Conservation (phyloP, 495 filamentous ascomycete genomes). For the Xeromyces bisporus region DNA sequence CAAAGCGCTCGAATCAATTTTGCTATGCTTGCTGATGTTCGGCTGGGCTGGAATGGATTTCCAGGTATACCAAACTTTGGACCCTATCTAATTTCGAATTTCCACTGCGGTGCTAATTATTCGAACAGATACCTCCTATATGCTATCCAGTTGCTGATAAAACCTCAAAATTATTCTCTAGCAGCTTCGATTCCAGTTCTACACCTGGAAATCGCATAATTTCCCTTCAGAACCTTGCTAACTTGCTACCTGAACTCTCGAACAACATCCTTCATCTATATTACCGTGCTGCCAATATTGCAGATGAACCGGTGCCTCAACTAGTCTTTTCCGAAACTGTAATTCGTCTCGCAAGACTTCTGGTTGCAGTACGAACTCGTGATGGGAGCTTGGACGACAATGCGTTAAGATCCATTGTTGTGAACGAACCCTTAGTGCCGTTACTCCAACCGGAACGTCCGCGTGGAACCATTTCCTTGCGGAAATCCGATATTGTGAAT, state of each 20-base stretch:
- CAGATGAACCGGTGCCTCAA: constrained; percentile 65
- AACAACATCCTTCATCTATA: constrained; percentile 77
- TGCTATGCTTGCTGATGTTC: constrained; percentile 67
- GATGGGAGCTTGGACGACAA: constrained; percentile 51
- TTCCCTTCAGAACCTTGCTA: constrained; percentile 45
- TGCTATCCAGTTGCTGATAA: constrained; percentile 44
- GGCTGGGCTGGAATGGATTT: constrained; percentile 80
- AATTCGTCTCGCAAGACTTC: constrained; percentile 59
- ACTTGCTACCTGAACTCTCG: constrained; percentile 53
- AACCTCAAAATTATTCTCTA: constrained; percentile 24
- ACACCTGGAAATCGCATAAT: constrained; percentile 31
- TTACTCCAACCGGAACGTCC: constrained; percentile 25
- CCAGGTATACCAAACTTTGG: constrained; percentile 35
- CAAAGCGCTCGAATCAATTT: constrained; percentile 77
- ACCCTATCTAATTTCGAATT: background rate
- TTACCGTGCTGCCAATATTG: constrained; percentile 52
- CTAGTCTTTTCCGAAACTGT: constrained; percentile 66
- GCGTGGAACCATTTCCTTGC: constrained; percentile 22
- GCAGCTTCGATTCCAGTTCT: constrained; percentile 26
- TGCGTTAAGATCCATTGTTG: constrained; percentile 50
- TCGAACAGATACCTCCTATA: constrained; percentile 39
- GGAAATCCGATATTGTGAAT: constrained; percentile 48
- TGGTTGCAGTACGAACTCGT: constrained; percentile 51
- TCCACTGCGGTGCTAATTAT: background rate
- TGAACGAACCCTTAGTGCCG: constrained; percentile 29